These are phyloP conservation scores for Nissolia schottii DNA, from an alignment of 306 rosid species.

Conservation along the genomic window DNA sequence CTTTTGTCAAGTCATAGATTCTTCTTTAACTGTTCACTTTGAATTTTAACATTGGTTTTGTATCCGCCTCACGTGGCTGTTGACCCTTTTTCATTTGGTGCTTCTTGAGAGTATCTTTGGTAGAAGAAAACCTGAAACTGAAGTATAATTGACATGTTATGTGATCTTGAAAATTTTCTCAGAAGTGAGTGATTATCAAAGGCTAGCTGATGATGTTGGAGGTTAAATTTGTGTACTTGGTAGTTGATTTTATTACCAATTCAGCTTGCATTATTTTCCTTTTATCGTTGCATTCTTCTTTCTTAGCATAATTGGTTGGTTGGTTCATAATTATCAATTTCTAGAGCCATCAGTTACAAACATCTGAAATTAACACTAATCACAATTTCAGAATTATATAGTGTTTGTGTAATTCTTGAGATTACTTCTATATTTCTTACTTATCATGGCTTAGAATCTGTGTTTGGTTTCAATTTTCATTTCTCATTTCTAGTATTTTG, in stretches of 20 bases:
- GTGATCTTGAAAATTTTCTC: conserved; percentile 20
- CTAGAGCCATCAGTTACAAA: neutral
- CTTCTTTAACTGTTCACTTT: neutral
- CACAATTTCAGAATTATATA: neutral
- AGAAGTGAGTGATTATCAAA: conserved; percentile 17
- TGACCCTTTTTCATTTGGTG: neutral
- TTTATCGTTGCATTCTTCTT: neutral
- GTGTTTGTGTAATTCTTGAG: neutral
- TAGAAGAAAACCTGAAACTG: conserved; percentile 12
- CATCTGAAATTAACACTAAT: neutral
- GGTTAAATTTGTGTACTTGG: neutral
- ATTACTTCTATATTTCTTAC: conserved; percentile 1
- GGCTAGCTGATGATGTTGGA: neutral
- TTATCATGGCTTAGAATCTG: neutral
- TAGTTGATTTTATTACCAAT: neutral
- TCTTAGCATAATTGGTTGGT: neutral
- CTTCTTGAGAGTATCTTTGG: conserved; percentile 12
- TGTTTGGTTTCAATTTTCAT: too few relatives aligned
- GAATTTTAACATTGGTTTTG: conserved; percentile 1
- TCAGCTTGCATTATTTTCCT: neutral
- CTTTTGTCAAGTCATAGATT: neutral
- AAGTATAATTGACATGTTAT: too few relatives aligned
- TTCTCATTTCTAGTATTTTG: too few relatives aligned
- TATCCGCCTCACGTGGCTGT: neutral
- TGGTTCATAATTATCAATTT: neutral